A percentile compares a stretch with the other conserved stretches of the same genome.
Conservation (phyloP, 129 eudicot species). For the Tagetes patula region DNA sequence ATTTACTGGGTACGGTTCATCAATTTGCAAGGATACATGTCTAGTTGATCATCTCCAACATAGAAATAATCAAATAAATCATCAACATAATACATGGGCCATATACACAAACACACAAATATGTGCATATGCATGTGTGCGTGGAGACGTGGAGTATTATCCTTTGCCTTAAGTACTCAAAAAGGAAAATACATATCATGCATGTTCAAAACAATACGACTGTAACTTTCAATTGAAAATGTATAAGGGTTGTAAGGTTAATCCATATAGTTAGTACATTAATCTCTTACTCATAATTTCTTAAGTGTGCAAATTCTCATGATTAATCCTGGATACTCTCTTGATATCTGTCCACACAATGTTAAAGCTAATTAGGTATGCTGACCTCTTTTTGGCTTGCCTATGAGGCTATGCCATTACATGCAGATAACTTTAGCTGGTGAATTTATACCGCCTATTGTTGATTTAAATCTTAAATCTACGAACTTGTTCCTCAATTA, state of each 20-base stretch:
- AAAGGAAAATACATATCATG: neutral
- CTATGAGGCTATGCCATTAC: neutral
- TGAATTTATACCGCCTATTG: neutral
- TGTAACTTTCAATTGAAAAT: neutral
- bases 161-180: conserved; percentile 10
- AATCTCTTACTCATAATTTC: neutral
- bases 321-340: conserved; percentile 6
- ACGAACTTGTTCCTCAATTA: neutral
- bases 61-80: neutral
- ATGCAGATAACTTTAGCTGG: neutral
- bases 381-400: conserved; percentile 3
- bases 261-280: neutral
- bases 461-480: neutral
- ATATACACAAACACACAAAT: too few species aligned
- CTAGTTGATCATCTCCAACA: conserved; percentile 7
- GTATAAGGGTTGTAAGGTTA: neutral
- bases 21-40: neutral
- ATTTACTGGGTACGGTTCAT: neutral
- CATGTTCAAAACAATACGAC: neutral
- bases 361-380: conserved; percentile 5
- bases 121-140: neutral
- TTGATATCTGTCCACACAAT: neutral
- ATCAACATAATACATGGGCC: neutral
- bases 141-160: neutral
- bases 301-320: neutral